Evolutionary conservation across 768 basidiomycete species (phyloP).

Genomic region (Gyrodon lividus): DNA sequence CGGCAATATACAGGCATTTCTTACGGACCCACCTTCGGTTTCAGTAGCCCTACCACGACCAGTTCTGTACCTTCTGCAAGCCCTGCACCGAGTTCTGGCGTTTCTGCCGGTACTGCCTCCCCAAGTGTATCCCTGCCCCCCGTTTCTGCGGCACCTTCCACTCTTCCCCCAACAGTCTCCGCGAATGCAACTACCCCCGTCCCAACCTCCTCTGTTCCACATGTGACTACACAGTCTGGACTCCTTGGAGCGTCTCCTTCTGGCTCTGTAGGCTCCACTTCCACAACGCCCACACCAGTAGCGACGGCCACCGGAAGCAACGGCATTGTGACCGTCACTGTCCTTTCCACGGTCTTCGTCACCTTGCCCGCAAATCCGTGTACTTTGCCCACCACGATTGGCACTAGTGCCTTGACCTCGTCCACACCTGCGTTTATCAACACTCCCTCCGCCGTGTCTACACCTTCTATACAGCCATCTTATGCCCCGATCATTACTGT

Average conservation of each 20-base stretch:
- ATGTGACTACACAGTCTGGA: not conserved
- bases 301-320: slow-evolving; percentile 1
- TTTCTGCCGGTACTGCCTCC: not conserved
- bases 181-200: not conserved
- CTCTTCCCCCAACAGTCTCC: not conserved
- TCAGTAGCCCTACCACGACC: slow-evolving; percentile 7
- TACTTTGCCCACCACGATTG: not conserved
- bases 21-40: slow-evolving; percentile 6
- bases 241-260: not conserved
- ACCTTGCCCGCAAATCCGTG: slow-evolving; percentile 3
- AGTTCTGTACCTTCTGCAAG: not conserved
- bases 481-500: slow-evolving; percentile 4
- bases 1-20: slow-evolving; percentile 1
- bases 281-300: slow-evolving; percentile 1
- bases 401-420: not conserved
- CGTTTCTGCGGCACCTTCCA: not conserved
- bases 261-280: not conserved
- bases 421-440: not conserved
- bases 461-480: not conserved
- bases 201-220: not conserved
- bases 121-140: not conserved
- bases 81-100: not conserved
- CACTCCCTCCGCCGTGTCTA: not conserved
- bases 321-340: slow-evolving; percentile 3
- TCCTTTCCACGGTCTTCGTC: slow-evolving; percentile 8